These are phyloP conservation scores for Omphalotus olearius DNA, from an alignment of 1,284 basidiomycete genomes.

Conservation along the genomic window DNA sequence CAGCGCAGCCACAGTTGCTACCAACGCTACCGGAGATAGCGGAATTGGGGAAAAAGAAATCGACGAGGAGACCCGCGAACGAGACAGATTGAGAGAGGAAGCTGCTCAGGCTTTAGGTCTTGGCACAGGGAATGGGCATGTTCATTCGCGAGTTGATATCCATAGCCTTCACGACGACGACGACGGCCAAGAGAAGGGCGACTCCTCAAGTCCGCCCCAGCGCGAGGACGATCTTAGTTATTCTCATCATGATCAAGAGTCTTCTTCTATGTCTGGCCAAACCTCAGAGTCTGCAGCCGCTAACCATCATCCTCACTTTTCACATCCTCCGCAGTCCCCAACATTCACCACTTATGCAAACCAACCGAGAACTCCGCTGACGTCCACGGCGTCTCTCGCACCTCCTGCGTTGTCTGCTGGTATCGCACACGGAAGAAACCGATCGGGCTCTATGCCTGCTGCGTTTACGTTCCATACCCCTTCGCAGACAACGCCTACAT, in stretches of 20 bases:
- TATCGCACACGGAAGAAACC: constrained; percentile 16
- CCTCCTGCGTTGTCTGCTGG: constrained; percentile 11
- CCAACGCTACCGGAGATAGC: background rate
- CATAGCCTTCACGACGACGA: constrained; percentile 9
- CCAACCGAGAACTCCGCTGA: background rate
- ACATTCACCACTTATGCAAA: background rate
- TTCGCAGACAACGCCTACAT: background rate
- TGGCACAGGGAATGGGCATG: constrained; percentile 22
- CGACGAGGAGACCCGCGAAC: constrained; percentile 64
- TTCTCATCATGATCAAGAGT: constrained; percentile 3
- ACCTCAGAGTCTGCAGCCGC: constrained; percentile 1
- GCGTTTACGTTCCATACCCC: constrained; percentile 4
- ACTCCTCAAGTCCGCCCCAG: background rate
- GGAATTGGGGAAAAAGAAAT: constrained; percentile 16
- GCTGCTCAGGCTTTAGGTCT: constrained; percentile 75
- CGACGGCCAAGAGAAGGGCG: constrained; percentile 14
- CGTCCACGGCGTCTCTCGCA: constrained; percentile 15
- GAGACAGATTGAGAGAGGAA: constrained; percentile 64
- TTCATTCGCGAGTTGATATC: background rate
- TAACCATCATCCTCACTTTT: constrained; percentile 11
- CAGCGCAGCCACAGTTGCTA: constrained; percentile 34
- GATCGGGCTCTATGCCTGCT: constrained; percentile 32
- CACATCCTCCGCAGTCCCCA: constrained; percentile 19
- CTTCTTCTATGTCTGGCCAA: constrained; percentile 1
- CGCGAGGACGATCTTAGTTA: constrained; percentile 4